Evolutionary conservation across 345 rosid species (phyloP), one percentile per base, ranked within the genome.

Genomic region (Hibiscus mutabilis): DNA sequence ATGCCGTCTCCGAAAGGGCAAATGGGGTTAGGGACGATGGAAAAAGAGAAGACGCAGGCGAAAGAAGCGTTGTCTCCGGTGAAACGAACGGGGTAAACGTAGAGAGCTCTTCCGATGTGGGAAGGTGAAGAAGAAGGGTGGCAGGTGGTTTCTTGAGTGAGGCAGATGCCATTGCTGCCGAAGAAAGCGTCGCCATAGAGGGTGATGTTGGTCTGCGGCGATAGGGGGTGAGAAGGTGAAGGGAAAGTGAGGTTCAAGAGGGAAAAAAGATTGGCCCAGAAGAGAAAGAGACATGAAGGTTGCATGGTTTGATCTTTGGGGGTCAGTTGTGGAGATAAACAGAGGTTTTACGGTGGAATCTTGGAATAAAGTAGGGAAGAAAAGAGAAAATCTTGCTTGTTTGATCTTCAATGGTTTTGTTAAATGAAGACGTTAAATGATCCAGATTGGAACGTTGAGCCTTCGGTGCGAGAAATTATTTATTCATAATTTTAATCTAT

Each of bases 1-100:
- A 92, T 65, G 31, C 96, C 96, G 4, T 92, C 97, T 16, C 96
- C 97, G 11, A 79, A 87, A 58, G 92, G 80, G 63, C 97, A 88
- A 22, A 73, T 14, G 13, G 91, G 84, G 31, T 89, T 82, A 3
- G 79, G 77, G 64, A 75, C 76, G 56, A 89, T 87, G 73, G 85
- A 75, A 84, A 92, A 92, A 49, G 93, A 75, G 88, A 92, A 92
- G 22, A 79, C 81, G 58, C 86, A 82, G 14, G 85, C 82, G 86
- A 91, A 88, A 60, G 95, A 91, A 0, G 86, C 89, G 1, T 87
- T 74, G 13, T 80, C 72, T 76, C 85, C 82, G 13, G 83, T 81
- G 16, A 91, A 87, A 68, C 84, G 82, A 75, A 91, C 72, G 15
- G 89, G 94, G 77, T 72, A 77, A 12, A 72, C 53, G 72, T 87